Evolutionary conservation across 139 green algal species (phyloP).

Genomic region (Spirogloea muscicola): DNA sequence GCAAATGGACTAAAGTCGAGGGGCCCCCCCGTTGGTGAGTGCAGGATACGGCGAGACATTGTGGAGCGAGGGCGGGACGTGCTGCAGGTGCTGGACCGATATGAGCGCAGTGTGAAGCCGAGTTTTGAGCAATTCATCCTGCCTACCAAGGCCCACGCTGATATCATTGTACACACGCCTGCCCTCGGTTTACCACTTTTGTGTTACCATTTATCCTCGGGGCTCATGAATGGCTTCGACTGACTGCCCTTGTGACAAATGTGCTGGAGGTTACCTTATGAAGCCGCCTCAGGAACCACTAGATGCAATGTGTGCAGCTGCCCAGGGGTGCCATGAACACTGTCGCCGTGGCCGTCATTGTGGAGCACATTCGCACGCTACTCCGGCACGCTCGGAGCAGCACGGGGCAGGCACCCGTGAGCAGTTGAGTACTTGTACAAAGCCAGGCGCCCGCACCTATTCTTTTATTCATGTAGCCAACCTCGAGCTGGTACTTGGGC

Average conservation of each 20-base stretch:
- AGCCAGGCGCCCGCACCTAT: too few species aligned
- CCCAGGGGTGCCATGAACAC: constrained; percentile 71
- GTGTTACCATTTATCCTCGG: neutral
- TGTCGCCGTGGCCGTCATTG: constrained; percentile 94
- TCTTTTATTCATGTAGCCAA: too few species aligned
- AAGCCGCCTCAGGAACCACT: neutral
- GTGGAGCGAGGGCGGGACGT: constrained; percentile 29
- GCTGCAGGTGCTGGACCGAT: constrained; percentile 9
- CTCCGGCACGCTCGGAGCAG: too few species aligned
- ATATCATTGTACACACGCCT: constrained; percentile 71
- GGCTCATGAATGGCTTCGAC: neutral
- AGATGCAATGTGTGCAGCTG: constrained; percentile 42
- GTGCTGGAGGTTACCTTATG: constrained; percentile 1
- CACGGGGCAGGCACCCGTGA: too few species aligned
- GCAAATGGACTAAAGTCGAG: neutral
- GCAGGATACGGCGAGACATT: constrained; percentile 25
- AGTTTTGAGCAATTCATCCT: constrained; percentile 84
- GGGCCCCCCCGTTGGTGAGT: neutral
- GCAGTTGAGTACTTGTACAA: too few species aligned
- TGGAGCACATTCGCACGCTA: constrained; percentile 74
- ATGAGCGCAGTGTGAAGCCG: constrained; percentile 65
- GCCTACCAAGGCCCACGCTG: constrained; percentile 72
- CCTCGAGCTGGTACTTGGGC: too few species aligned
- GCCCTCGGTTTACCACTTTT: neutral
- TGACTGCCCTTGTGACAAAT: neutral